Evolutionary conservation across 345 rosid genomes (phyloP).

Genomic region (Aquilaria malaccensis): DNA sequence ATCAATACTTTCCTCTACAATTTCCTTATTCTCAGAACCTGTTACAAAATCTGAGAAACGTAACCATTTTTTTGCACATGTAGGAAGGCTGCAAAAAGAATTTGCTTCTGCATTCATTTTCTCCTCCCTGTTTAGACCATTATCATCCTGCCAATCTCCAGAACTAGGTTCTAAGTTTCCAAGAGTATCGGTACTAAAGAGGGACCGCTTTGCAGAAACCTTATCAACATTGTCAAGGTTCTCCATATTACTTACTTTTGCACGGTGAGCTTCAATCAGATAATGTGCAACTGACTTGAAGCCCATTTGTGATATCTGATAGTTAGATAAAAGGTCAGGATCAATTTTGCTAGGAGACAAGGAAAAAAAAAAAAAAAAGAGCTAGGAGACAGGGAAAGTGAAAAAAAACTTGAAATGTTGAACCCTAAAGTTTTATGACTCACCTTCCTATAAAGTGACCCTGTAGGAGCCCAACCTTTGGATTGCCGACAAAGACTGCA

Average conservation of each 20-base stretch:
- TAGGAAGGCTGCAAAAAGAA: conserved; percentile 16
- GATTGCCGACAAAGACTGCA: conserved; percentile 81
- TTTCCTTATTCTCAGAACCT: conserved; percentile 4
- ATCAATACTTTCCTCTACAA: conserved; percentile 10
- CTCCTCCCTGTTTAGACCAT: conserved; percentile 13
- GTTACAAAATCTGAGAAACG: conserved; percentile 24
- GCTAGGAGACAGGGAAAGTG: neutral
- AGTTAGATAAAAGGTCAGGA: conserved; percentile 13
- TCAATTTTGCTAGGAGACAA: neutral
- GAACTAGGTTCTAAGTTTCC: conserved; percentile 13
- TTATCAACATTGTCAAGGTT: conserved; percentile 23
- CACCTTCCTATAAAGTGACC: conserved; percentile 68
- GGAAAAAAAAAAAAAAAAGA: conserved; percentile 1
- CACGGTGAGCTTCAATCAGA: conserved; percentile 55
- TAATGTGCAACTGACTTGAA: conserved; percentile 95
- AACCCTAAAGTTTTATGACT: neutral
- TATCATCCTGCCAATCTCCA: conserved; percentile 15
- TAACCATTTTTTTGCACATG: conserved; percentile 32
- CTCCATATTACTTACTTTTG: conserved; percentile 24
- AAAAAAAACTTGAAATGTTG: no score
- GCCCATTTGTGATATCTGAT: conserved; percentile 57
- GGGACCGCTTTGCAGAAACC: conserved; percentile 54
- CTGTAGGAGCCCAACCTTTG: conserved; percentile 86
- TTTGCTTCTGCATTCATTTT: conserved; percentile 10
- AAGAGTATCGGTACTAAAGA: conserved; percentile 17